phyloP scores from a whole-genome alignment of 495 filamentous ascomycete species.

The Aspergillus sclerotioniger region DNA sequence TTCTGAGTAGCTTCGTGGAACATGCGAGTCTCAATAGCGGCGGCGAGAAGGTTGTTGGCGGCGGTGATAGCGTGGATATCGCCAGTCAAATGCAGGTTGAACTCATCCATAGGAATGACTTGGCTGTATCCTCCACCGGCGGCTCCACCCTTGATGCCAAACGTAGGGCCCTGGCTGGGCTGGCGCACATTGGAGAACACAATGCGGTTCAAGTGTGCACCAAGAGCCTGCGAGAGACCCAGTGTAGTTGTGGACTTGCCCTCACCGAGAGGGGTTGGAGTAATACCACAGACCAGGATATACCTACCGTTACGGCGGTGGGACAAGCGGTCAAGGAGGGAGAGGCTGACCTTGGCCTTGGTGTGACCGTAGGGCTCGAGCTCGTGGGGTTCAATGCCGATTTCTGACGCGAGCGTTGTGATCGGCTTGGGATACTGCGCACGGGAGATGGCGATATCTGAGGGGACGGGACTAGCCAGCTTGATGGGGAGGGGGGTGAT shows the following conservation, averaged over 20 bases:
- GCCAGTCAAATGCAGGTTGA: conserved; percentile 95
- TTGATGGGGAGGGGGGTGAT: conserved; percentile 78
- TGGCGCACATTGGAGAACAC: conserved; percentile 96
- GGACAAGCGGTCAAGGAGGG: conserved; percentile 73
- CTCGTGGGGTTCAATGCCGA: conserved; percentile 82
- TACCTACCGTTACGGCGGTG: conserved; percentile 89
- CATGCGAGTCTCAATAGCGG: conserved; percentile 96
- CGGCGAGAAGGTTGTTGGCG: conserved; percentile 97
- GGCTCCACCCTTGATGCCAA: conserved; percentile 97
- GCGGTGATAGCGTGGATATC: conserved; percentile 98
- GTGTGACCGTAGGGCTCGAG: conserved; percentile 91
- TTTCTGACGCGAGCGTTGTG: conserved; percentile 75
- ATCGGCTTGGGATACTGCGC: conserved; percentile 89
- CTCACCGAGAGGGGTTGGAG: conserved; percentile 95
- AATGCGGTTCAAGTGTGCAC: conserved; percentile 80
- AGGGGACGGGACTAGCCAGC: conserved; percentile 74
- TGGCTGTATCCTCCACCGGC: conserved; percentile 97
- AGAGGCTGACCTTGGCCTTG: conserved; percentile 91
- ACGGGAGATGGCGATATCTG: conserved; percentile 89
- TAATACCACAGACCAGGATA: conserved; percentile 90
- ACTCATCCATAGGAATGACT: conserved; percentile 99
- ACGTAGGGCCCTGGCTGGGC: conserved; percentile 95
- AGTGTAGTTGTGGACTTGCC: conserved; percentile 99
- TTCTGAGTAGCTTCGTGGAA: conserved; percentile 96
- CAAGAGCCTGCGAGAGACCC: conserved; percentile 91